Conservation (phyloP, 345 rosid species). For the Toxicodendron radicans region DNA sequence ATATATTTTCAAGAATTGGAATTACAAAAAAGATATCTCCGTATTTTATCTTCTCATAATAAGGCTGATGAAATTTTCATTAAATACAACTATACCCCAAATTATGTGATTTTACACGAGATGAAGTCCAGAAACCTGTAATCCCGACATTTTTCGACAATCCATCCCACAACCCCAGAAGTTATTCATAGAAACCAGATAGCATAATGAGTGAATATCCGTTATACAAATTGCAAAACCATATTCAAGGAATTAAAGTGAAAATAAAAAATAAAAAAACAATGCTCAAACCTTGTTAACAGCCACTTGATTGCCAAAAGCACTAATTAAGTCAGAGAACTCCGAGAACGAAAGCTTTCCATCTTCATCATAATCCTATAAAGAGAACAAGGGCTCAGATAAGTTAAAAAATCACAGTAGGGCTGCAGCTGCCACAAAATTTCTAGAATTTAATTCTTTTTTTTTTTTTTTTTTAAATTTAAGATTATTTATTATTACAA, state of each 20-base stretch:
- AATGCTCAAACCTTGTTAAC: conserved; percentile 60
- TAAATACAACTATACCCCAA: background rate
- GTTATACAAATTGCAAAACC: background rate
- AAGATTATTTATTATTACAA: no score
- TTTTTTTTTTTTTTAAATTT: no score
- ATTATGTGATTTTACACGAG: background rate
- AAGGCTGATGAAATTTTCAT: no score
- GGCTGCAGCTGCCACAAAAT: background rate
- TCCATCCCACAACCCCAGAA: background rate
- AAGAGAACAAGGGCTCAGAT: conserved; percentile 4
- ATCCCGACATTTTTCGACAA: background rate
- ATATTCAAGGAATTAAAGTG: conserved; percentile 9
- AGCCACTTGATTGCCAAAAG: conserved; percentile 84
- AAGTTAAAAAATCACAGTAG: conserved; percentile 4
- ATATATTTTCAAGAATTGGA: background rate
- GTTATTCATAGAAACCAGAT: background rate
- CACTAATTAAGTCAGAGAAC: conserved; percentile 71
- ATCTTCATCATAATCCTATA: conserved; percentile 81
- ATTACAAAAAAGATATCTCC: background rate
- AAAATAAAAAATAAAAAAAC: background rate
- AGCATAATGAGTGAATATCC: background rate
- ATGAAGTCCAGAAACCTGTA: conserved; percentile 5
- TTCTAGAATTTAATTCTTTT: no score
- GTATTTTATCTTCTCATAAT: background rate
- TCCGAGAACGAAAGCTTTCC: conserved; percentile 82